A percentile compares a stretch with the other conserved stretches of the same genome.
Conservation (phyloP, 164 flowering plant species). For the Saururus chinensis region DNA sequence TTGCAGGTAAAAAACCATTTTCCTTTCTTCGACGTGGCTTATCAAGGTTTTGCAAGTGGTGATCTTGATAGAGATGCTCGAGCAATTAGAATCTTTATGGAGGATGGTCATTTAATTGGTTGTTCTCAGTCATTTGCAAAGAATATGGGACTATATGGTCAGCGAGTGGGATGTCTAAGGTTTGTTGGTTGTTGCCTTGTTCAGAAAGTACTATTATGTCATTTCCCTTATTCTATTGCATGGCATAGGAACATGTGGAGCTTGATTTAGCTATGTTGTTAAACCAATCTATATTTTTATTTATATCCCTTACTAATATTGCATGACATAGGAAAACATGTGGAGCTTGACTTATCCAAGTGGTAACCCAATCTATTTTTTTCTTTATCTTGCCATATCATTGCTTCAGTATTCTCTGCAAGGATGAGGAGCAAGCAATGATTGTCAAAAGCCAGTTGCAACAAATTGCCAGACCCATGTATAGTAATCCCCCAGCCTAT, state of each 20-base stretch:
- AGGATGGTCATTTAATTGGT: constrained; percentile 86
- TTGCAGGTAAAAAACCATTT: constrained; percentile 81
- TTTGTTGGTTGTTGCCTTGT: not conserved
- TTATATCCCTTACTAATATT: too few relatives aligned
- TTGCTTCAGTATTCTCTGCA: constrained; percentile 61
- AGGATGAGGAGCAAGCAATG: constrained; percentile 81
- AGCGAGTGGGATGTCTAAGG: constrained; percentile 95
- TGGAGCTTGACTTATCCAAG: too few relatives aligned
- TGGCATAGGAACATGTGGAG: too few relatives aligned
- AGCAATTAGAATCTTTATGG: constrained; percentile 85
- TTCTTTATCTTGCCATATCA: too few relatives aligned
- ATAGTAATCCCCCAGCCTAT: constrained; percentile 93
- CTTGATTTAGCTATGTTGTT: too few relatives aligned
- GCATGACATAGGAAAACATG: too few relatives aligned
- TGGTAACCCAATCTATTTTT: too few relatives aligned
- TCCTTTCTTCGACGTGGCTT: constrained; percentile 97
- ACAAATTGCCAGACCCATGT: constrained; percentile 95
- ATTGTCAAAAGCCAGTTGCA: constrained; percentile 93
- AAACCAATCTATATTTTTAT: too few relatives aligned
- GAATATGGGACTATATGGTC: constrained; percentile 98
- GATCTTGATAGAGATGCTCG: constrained; percentile 91
- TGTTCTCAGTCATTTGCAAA: constrained; percentile 95
- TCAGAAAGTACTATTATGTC: too few relatives aligned
- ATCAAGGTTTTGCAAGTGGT: constrained; percentile 99
- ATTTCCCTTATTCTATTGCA: too few relatives aligned